Conservation (phyloP, 2,329 filamentous ascomycete species). For the Cordyceps tenuipes region DNA sequence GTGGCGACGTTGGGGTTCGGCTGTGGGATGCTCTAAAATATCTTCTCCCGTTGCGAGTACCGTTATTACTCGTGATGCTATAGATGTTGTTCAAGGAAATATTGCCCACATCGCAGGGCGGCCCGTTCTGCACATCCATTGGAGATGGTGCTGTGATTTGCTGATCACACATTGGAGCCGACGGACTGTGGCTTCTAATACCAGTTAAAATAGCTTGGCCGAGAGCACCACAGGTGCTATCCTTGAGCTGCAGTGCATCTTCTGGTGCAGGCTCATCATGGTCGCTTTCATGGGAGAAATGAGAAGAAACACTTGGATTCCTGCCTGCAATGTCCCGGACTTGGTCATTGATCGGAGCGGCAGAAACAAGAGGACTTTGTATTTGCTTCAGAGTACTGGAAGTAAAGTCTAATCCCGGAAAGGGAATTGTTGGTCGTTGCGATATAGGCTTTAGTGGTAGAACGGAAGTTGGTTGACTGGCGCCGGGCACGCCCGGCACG, state of each 20-base stretch:
- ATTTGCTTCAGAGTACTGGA: background rate
- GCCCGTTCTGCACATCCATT: background rate
- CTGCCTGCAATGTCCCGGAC: background rate
- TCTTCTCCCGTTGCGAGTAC: no score
- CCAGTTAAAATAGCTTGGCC: background rate
- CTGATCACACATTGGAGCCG: background rate
- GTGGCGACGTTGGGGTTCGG: background rate
- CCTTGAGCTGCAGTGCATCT: background rate
- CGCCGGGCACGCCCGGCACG: background rate
- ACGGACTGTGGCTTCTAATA: background rate
- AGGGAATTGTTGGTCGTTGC: background rate
- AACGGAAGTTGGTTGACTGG: background rate
- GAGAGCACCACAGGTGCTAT: background rate
- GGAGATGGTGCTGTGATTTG: background rate
- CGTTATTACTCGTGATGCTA: no score
- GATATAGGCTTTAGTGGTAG: background rate
- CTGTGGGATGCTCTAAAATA: background rate
- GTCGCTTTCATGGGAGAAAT: background rate
- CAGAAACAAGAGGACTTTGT: background rate
- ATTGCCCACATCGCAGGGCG: background rate
- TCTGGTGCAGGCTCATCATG: background rate
- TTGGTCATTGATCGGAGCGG: background rate
- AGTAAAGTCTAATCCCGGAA: background rate
- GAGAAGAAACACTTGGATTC: background rate
- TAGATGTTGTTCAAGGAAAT: background rate